Conservation (phyloP, 169 alveolate species). For the Neospora caninum region DNA sequence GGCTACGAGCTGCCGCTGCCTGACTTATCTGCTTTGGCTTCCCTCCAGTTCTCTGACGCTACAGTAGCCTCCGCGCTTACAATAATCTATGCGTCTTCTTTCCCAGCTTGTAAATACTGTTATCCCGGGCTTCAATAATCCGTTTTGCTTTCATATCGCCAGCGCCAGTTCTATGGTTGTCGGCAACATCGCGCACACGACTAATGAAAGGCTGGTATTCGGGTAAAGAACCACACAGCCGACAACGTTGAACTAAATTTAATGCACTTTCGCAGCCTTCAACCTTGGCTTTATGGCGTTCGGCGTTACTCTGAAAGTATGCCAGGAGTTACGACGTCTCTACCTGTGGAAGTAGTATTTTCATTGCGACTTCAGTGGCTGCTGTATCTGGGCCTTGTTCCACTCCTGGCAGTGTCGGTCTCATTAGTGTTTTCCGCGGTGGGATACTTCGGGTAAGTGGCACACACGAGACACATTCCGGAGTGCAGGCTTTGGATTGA, state of each 20-base stretch:
- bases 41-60: not conserved
- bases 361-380: not conserved
- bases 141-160: not conserved
- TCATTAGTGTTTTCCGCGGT: not conserved
- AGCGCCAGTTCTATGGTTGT: constrained; percentile 42
- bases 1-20: constrained; percentile 30
- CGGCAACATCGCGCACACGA: constrained; percentile 50
- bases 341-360: not conserved
- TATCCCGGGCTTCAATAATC: not conserved
- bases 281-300: constrained; percentile 53
- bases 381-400: not conserved
- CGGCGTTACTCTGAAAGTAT: constrained; percentile 27
- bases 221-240: not conserved
- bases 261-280: not conserved
- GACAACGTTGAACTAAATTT: too few relatives aligned
- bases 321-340: not conserved
- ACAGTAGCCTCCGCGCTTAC: not conserved
- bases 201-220: constrained; percentile 48
- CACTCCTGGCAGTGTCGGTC: not conserved
- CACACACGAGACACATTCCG: not conserved
- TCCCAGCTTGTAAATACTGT: not conserved
- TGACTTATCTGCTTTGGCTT: not conserved
- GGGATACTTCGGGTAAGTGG: constrained; percentile 18
- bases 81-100: not conserved
- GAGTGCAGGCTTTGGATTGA: not conserved